These are phyloP conservation scores for Pseudoneurospora amorphoporcata DNA, from an alignment of 495 filamentous ascomycete species.

Conservation along the genomic window DNA sequence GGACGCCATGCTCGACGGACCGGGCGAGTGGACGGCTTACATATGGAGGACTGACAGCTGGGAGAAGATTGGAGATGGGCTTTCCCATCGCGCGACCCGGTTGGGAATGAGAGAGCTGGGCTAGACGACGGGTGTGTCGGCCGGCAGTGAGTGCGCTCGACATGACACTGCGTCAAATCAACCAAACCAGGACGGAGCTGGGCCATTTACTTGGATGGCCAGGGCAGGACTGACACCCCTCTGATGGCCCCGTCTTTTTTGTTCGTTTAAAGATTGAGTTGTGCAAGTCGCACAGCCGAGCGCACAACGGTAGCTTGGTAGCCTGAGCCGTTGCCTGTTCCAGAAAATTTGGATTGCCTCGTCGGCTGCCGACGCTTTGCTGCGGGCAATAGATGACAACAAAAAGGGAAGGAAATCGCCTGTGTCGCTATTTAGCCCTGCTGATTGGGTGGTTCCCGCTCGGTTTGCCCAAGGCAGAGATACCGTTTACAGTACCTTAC, in stretches of 20 bases:
- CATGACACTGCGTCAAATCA: not conserved
- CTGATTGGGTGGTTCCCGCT: not conserved
- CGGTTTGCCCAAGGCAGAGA: not conserved
- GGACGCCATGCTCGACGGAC: slow-evolving; percentile 5
- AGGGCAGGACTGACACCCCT: not conserved
- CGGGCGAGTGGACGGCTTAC: slow-evolving; percentile 15
- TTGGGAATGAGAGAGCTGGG: not conserved
- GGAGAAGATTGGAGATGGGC: not conserved
- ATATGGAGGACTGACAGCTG: slow-evolving; percentile 13
- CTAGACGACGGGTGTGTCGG: not conserved
- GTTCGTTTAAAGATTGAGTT: not conserved
- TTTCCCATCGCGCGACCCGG: not conserved
- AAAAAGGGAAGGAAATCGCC: not conserved
- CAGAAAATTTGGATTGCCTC: not conserved
- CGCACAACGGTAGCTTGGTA: not conserved
- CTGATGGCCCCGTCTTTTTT: not conserved
- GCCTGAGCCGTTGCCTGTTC: not conserved
- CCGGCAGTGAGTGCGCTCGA: not conserved
- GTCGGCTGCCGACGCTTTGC: not conserved
- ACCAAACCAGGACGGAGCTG: not conserved
- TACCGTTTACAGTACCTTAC: not conserved
- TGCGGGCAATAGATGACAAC: not conserved
- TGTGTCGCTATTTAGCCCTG: not conserved
- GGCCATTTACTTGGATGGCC: not conserved
- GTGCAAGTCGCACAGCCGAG: not conserved